Evolutionary conservation across 2,329 filamentous ascomycete species (phyloP), one percentile per base, ranked within the genome.

Genomic region (Chrysoporthe austroafricana): DNA sequence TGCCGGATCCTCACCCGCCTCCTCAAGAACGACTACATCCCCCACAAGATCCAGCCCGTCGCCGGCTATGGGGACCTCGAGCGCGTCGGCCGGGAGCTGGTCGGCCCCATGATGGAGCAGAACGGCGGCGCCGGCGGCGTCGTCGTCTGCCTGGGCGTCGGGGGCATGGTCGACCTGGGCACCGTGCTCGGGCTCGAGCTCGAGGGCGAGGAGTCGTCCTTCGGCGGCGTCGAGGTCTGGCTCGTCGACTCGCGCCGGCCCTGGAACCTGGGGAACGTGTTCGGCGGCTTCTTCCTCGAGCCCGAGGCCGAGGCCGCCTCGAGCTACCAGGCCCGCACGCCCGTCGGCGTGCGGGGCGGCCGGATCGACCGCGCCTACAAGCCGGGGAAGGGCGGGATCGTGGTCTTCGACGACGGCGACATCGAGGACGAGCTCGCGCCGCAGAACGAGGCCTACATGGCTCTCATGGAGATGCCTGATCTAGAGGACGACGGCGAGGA

Each of bases 11-110:
- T 99, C 60, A 97, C 95, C 2, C 87, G 91, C 62, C 86, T 99
- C n/a, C 85, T 99, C 69, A 97, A 97, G 81, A 91, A 95, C 84
- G 96, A 99, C 83, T 98, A 97, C 77, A 97, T 99, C 73, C 92
- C 91, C 16, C 95, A 98, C 82, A 98, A 97, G 80, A 97, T 98
- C 75, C 93, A 97, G 75, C 96, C 96, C 1, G 91, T 99, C 65
- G 89, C 93, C 26, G 96, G 96, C 66, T 98, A 97, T 88, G 90
- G 88, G 72, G 96, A 98, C 77, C 87, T 99, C 59, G 86, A 92
- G 75, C 90, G 88, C 73, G 91, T 91, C 32, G 94, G 94, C 58
- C 86, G 88, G 75, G 89, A 94, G 72, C 84, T 96, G 57, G 91
- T 97, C 52, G 85, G 84, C 65, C 94, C 94, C 13, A 94, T 97